Evolutionary conservation across 129 eudicot genomes (phyloP).

Genomic region (Centrapalus pauciflorus): DNA sequence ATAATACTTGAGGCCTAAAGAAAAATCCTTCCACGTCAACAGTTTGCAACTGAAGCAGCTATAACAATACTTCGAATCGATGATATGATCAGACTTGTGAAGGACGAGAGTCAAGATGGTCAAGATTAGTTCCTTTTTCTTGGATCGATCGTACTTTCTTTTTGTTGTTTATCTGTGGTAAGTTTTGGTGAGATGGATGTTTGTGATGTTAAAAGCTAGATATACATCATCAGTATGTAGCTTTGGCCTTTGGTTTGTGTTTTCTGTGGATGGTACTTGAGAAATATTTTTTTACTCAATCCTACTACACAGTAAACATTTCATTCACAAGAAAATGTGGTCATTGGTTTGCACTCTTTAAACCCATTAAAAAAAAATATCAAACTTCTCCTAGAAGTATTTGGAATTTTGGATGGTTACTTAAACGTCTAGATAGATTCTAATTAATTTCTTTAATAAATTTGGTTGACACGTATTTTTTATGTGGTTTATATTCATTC

Average conservation of each 20-base stretch:
- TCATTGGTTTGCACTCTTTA: too few relatives aligned
- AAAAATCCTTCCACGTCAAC: constrained; percentile 8
- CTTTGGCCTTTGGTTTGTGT: constrained; percentile 4
- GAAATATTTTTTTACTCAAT: neutral
- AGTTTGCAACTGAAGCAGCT: constrained; percentile 99
- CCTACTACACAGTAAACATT: too few relatives aligned
- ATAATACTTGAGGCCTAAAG: neutral
- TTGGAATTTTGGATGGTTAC: too few relatives aligned
- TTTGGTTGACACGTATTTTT: too few relatives aligned
- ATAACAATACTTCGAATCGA: constrained; percentile 91
- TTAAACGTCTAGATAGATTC: too few relatives aligned
- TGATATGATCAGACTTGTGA: constrained; percentile 85
- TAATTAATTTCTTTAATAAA: too few relatives aligned
- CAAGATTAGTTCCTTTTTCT: constrained; percentile 20
- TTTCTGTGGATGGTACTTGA: neutral
- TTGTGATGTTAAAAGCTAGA: constrained; percentile 9
- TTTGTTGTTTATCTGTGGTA: neutral
- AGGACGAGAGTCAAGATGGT: constrained; percentile 85
- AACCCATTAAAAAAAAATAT: too few relatives aligned
- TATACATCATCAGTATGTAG: constrained; percentile 10
- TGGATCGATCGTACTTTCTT: neutral
- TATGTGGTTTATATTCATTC: too few relatives aligned
- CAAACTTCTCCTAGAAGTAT: too few relatives aligned
- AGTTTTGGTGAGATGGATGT: constrained; percentile 22
- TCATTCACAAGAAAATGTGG: too few relatives aligned